These are phyloP conservation scores for Fusarium verrucosum DNA, from an alignment of 2,329 filamentous ascomycete genomes.

Conservation along the genomic window DNA sequence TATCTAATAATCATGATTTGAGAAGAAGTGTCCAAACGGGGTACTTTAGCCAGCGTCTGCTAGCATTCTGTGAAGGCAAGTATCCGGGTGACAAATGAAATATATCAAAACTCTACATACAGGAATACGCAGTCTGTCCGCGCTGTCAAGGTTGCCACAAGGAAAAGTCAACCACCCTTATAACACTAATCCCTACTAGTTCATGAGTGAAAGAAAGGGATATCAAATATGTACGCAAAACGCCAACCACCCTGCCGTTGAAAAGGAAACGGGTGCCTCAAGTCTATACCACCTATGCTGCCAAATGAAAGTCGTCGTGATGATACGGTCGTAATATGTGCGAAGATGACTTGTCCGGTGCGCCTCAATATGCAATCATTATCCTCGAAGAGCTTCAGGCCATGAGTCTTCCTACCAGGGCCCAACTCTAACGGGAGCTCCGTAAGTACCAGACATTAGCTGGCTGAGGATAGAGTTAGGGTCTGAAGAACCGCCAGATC, in stretches of 20 bases:
- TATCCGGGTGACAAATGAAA: conserved; percentile 10
- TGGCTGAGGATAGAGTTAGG: conserved; percentile 69
- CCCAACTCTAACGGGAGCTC: conserved; percentile 69
- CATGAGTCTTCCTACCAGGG: conserved; percentile 59
- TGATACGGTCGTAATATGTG: conserved; percentile 48
- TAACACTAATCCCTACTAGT: conserved; percentile 39
- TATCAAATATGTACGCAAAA: conserved; percentile 48
- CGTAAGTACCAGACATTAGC: conserved; percentile 68
- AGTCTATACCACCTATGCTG: conserved; percentile 52
- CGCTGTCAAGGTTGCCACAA: conserved; percentile 13
- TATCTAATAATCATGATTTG: neutral
- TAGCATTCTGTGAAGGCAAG: neutral
- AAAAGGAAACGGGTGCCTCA: conserved; percentile 44
- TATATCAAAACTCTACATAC: conserved; percentile 40
- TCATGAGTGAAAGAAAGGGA: conserved; percentile 42
- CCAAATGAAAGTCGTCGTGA: conserved; percentile 48
- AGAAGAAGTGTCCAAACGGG: neutral
- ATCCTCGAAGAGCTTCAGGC: conserved; percentile 13
- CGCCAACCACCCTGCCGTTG: conserved; percentile 47
- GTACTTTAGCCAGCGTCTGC: neutral
- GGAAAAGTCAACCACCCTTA: conserved; percentile 7
- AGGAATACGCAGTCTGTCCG: conserved; percentile 33
- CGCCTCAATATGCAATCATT: conserved; percentile 42
- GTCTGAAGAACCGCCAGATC: conserved; percentile 48
- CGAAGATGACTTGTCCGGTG: conserved; percentile 37